phyloP scores from a whole-genome alignment of 768 basidiomycete species.

The Panellus pusillus region DNA sequence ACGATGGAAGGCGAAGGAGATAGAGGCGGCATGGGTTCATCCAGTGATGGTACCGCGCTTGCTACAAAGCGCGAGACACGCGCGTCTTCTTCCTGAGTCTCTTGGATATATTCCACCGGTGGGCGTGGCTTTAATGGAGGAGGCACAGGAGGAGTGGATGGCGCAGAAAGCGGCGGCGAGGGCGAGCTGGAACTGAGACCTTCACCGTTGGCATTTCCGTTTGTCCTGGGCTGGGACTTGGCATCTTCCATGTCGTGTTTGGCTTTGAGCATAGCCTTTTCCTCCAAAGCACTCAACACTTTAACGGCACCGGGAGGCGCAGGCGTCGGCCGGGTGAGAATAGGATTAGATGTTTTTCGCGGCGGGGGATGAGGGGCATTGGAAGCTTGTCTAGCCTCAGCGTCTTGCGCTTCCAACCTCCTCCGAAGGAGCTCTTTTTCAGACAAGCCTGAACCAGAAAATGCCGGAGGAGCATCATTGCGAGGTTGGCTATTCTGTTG shows the following conservation, averaged over 20 bases:
- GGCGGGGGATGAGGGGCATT: slow-evolving; percentile 23
- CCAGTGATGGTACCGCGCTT: slow-evolving; percentile 31
- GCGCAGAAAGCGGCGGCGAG: slow-evolving; percentile 18
- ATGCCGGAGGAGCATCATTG: slow-evolving; percentile 26
- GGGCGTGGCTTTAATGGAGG: slow-evolving; percentile 78
- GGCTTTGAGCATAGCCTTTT: slow-evolving; percentile 70
- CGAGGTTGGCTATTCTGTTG: slow-evolving; percentile 27
- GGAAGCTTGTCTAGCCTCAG: slow-evolving; percentile 30
- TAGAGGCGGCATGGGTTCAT: slow-evolving; percentile 22
- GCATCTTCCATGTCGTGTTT: slow-evolving; percentile 61
- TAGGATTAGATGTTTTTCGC: slow-evolving; percentile 20
- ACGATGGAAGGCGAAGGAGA: slow-evolving; percentile 19
- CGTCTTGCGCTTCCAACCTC: slow-evolving; percentile 58
- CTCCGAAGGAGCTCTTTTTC: slow-evolving; percentile 62
- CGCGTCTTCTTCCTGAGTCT: slow-evolving; percentile 75
- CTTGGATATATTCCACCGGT: slow-evolving; percentile 76
- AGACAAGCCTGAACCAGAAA: slow-evolving; percentile 28
- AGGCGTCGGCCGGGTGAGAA: slow-evolving; percentile 34
- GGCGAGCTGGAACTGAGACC: slow-evolving; percentile 19
- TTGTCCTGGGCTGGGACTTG: slow-evolving; percentile 22
- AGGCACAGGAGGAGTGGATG: slow-evolving; percentile 41
- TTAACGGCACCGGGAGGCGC: slow-evolving; percentile 30
- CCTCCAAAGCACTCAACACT: slow-evolving; percentile 69
- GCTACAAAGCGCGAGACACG: slow-evolving; percentile 47
- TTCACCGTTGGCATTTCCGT: slow-evolving; percentile 27